Evolutionary conservation across 768 basidiomycete genomes (phyloP).

Genomic region (Amanita rubescens): DNA sequence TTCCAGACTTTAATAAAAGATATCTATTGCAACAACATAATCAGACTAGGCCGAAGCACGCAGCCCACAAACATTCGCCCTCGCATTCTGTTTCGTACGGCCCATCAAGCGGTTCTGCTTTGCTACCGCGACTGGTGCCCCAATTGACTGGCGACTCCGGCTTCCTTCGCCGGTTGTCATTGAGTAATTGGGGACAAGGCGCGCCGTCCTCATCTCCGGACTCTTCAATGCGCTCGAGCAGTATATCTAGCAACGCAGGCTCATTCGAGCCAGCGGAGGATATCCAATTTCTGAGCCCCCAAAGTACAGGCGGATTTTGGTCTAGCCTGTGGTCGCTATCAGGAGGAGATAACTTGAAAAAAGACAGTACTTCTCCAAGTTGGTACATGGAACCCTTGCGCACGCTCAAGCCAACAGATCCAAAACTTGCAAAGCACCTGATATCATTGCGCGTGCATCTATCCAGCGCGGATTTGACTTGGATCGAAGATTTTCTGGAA

Average conservation of each 20-base stretch:
- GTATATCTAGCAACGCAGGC: constrained; percentile 25
- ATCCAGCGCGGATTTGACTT: constrained; percentile 71
- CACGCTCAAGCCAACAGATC: constrained; percentile 43
- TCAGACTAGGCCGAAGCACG: constrained; percentile 22
- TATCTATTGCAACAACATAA: constrained; percentile 56
- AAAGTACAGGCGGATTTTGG: constrained; percentile 72
- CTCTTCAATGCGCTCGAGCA: constrained; percentile 25
- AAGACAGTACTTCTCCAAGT: constrained; percentile 36
- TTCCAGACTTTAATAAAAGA: constrained; percentile 57
- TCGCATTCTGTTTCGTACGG: constrained; percentile 48
- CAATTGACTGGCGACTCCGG: constrained; percentile 70
- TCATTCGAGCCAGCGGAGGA: constrained; percentile 21
- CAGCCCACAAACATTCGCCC: constrained; percentile 20
- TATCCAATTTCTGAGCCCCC: constrained; percentile 42
- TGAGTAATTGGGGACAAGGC: constrained; percentile 47
- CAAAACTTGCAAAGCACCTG: constrained; percentile 66
- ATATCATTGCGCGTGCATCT: constrained; percentile 80
- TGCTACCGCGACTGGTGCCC: constrained; percentile 64
- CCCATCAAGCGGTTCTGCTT: constrained; percentile 45
- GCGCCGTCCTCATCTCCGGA: constrained; percentile 24
- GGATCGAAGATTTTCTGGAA: constrained; percentile 74
- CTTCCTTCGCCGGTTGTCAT: constrained; percentile 61
- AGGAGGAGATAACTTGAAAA: constrained; percentile 41
- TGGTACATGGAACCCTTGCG: constrained; percentile 61
- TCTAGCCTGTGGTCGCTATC: constrained; percentile 70